phyloP scores from a whole-genome alignment of 177 flowering plant species.

The Vitis hybrid region DNA sequence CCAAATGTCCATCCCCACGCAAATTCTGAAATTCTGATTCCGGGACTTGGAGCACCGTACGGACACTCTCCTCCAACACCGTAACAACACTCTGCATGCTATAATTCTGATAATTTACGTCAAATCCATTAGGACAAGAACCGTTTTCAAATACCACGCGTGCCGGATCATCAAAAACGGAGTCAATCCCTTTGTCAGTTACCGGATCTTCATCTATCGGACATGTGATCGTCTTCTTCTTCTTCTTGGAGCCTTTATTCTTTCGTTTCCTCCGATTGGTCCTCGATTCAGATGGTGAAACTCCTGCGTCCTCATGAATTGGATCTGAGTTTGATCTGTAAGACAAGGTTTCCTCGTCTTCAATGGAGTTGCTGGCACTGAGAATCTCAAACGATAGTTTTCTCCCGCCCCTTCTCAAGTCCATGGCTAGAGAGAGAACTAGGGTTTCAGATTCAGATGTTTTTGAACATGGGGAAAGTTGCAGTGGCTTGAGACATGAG shows the following conservation, averaged over 20 bases:
- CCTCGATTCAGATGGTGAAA: not conserved
- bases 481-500: too few species aligned
- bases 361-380: slow-evolving; percentile 17
- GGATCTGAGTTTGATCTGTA: slow-evolving; percentile 51
- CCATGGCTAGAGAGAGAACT: slow-evolving; percentile 28
- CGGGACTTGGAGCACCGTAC: slow-evolving; percentile 13
- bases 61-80: slow-evolving; percentile 15
- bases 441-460: too few species aligned
- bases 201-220: slow-evolving; percentile 22
- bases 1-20: slow-evolving; percentile 14
- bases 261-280: slow-evolving; percentile 29
- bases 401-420: slow-evolving; percentile 41
- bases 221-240: slow-evolving; percentile 14
- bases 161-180: slow-evolving; percentile 8
- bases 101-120: slow-evolving; percentile 13
- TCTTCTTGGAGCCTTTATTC: slow-evolving; percentile 34
- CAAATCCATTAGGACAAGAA: slow-evolving; percentile 19
- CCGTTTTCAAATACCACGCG: not conserved
- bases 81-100: slow-evolving; percentile 18
- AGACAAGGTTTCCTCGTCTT: slow-evolving; percentile 21
- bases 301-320: slow-evolving; percentile 3
- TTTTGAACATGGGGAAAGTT: too few species aligned
- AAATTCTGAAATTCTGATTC: slow-evolving; percentile 24
- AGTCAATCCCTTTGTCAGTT: slow-evolving; percentile 12
- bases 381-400: slow-evolving; percentile 71